These are phyloP conservation scores for Leishmania arabica DNA, from an alignment of 208 protist species.

Conservation along the genomic window DNA sequence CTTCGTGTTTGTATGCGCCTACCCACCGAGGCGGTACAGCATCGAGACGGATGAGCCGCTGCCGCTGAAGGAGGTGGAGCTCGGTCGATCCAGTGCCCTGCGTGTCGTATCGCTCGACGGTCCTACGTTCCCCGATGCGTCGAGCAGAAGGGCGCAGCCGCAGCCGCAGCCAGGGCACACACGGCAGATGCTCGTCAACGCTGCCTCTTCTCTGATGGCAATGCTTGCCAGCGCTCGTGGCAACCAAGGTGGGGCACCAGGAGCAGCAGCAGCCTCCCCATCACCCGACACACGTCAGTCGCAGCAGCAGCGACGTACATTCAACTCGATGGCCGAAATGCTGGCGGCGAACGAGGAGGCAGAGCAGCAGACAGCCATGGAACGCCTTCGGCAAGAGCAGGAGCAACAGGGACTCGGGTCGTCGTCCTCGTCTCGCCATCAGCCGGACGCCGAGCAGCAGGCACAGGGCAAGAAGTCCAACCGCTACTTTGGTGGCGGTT, in stretches of 20 bases:
- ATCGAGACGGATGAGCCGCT: conserved; percentile 41
- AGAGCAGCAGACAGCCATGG: conserved; percentile 31
- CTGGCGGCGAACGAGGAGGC: conserved; percentile 45
- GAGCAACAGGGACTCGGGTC: conserved; percentile 1
- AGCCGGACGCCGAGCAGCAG: conserved; percentile 17
- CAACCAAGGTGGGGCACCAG: neutral
- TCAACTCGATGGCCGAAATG: conserved; percentile 60
- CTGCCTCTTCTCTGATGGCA: conserved; percentile 27
- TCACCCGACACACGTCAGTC: neutral
- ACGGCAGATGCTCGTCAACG: conserved; percentile 13
- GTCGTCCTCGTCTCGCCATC: conserved; percentile 11
- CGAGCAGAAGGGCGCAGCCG: neutral
- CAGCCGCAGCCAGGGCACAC: conserved; percentile 9
- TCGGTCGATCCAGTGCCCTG: conserved; percentile 49
- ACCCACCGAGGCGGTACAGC: conserved; percentile 54
- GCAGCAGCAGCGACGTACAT: conserved; percentile 15
- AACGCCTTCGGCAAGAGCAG: conserved; percentile 32
- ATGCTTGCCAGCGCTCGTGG: conserved; percentile 11
- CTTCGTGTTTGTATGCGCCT: conserved; percentile 62
- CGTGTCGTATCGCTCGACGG: conserved; percentile 52
- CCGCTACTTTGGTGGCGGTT: conserved; percentile 65
- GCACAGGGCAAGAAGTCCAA: conserved; percentile 48
- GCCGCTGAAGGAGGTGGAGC: conserved; percentile 40
- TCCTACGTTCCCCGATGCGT: conserved; percentile 2
- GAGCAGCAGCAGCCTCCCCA: neutral